Conservation (phyloP, 164 flowering plant genomes). For the Magnolia officinalis region DNA sequence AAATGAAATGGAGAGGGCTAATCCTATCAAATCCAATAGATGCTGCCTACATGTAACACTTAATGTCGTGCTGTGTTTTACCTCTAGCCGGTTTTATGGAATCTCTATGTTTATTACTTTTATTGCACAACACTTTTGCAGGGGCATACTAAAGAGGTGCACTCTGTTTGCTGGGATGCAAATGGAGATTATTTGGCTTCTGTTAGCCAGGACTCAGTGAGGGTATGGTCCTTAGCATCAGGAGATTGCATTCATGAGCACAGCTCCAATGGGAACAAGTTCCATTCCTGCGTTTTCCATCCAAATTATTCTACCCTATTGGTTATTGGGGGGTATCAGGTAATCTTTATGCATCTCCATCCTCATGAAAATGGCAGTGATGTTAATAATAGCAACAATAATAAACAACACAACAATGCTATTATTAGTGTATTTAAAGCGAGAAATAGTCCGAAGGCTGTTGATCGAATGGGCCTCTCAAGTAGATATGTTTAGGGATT, state of each 20-base stretch:
- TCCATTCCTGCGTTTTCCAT: constrained; percentile 88
- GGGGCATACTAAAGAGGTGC: constrained; percentile 68
- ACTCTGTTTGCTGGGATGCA: constrained; percentile 81
- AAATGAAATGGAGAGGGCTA: too few relatives aligned
- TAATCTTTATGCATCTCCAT: constrained; percentile 15
- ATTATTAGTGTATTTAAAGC: background rate
- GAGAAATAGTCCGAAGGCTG: background rate
- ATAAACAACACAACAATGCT: too few relatives aligned
- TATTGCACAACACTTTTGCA: constrained; percentile 15
- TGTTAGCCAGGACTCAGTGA: constrained; percentile 72
- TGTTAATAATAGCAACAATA: too few relatives aligned
- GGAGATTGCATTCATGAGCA: constrained; percentile 77
- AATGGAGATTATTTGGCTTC: constrained; percentile 79
- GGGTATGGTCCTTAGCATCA: constrained; percentile 67
- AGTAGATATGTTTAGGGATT: too few relatives aligned
- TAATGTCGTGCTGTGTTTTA: background rate
- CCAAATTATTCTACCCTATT: constrained; percentile 69
- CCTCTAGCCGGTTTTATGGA: background rate
- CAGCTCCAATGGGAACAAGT: constrained; percentile 63
- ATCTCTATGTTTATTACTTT: background rate
- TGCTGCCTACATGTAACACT: background rate
- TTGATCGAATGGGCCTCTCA: too few relatives aligned
- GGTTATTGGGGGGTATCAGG: constrained; percentile 83
- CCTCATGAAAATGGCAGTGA: background rate
- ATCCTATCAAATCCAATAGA: background rate